Base-by-base conservation (phyloP, 139 green algal species). In the Microglena sp. region DNA sequence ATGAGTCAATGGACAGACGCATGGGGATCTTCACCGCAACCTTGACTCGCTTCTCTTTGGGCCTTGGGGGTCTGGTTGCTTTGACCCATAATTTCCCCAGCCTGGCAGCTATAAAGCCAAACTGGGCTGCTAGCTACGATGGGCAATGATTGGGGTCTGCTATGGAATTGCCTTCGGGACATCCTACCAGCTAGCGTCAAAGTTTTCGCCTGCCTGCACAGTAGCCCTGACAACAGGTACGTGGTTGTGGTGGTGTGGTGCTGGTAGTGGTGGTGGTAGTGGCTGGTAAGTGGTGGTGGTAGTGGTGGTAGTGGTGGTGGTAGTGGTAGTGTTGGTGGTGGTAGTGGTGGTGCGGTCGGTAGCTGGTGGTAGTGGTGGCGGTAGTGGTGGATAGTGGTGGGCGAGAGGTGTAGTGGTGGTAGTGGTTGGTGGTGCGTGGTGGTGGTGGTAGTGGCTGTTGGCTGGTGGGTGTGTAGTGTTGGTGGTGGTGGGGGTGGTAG, bases 101-200 rank as follows among this genome's bases (percentile, higher is more conserved):
- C 26, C 67, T 66, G 21, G 65, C 71, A 21, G 40, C 64, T 46
- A 50, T 40, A 35, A 53, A 55, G 3, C 3, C 50, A n/a, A 45
- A 18, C 40, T 24, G 40, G 15, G 11, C 40, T 50, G 40, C 40
- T 46, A 46, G 40, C 40, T 11, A 46, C 40, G 40, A 8, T 46
- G 8, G 40, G 40, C 40, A 46, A 11, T n/a, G 40, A 66, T 84
- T 15, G 78, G 78, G 5, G 45, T 79, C 18, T 58, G 30, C 28
- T 84, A 84, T 45, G 76, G 78, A 33, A 22, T 81, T 6, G 78
- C 71, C 0, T 84, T 84, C 40, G 73, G 78, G 21, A 79, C 78
- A 7, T 74, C 64, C 15, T 81, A 84, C 57, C 68, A 79, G 60
- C 68, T 84, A 7, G 78, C 74, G 2, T 64, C 73, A 4, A 69